phyloP scores from a whole-genome alignment of 352 stramenopile genomes.

The Nothophytophthora sp. region DNA sequence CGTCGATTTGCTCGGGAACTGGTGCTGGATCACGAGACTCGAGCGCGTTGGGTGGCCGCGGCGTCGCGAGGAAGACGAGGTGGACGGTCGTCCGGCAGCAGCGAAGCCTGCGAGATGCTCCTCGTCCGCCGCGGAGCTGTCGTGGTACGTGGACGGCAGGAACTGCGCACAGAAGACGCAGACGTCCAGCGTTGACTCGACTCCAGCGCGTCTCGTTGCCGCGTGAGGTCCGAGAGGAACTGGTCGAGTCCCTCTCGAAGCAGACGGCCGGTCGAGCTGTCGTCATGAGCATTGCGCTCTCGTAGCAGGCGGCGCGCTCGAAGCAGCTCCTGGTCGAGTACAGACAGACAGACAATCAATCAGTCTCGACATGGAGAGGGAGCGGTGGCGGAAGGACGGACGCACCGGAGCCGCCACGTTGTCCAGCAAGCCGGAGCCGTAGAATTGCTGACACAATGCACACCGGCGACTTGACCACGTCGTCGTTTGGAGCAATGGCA shows the following conservation, averaged over 20 bases:
- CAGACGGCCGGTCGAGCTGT: constrained; percentile 12
- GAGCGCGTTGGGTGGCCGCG: constrained; percentile 12
- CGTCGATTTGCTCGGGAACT: constrained; percentile 32
- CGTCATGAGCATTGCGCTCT: constrained; percentile 30
- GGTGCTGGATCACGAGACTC: constrained; percentile 66
- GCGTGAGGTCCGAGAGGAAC: constrained; percentile 49
- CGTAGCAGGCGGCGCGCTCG: constrained; percentile 57
- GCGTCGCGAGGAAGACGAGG: constrained; percentile 12
- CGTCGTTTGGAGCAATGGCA: not conserved
- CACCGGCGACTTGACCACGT: constrained; percentile 39
- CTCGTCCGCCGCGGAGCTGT: constrained; percentile 27
- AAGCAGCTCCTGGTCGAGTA: constrained; percentile 59
- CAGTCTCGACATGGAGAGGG: not conserved
- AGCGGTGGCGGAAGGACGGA: not conserved
- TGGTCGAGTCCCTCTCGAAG: constrained; percentile 38
- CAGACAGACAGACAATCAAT: constrained; percentile 1
- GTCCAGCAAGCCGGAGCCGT: constrained; percentile 46
- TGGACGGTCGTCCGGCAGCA: constrained; percentile 1
- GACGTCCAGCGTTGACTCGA: constrained; percentile 34
- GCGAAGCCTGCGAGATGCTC: constrained; percentile 5
- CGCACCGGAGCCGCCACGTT: constrained; percentile 50
- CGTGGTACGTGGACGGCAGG: constrained; percentile 44
- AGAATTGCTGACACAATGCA: constrained; percentile 49
- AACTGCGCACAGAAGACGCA: constrained; percentile 58
- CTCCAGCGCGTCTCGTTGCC: constrained; percentile 23